Evolutionary conservation across 2,329 filamentous ascomycete genomes (phyloP), one percentile per base, ranked within the genome.

Genomic region (Botrytis porri): DNA sequence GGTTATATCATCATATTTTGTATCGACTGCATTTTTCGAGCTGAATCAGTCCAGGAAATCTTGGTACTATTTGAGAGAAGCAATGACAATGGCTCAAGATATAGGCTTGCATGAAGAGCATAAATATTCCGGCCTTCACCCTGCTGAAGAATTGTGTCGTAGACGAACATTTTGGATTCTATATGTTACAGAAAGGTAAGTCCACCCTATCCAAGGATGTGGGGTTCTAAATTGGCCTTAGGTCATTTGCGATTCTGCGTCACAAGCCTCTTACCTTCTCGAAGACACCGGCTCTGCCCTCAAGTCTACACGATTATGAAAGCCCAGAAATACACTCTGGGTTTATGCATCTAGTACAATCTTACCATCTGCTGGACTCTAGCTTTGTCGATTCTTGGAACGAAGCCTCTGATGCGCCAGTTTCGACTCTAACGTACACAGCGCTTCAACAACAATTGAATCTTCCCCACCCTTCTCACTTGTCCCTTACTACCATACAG

Each of bases 341-440:
- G 1, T 90, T 91, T 75, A 83, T 88, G 48, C 86, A 88, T 75
- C 83, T 91, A 18, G 86, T 90, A 62, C 85, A 87, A 69, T 85
- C 89, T 22, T 91, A 89, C 80, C 85, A 86, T 48, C 88, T 88
- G 1, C 87, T 91, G 54, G 88, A 91, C 77, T 87, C 90, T 75
- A 87, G 85, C 0, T 91, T 91, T 76, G 85, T 91, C 22, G 85
- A 86, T 18, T 83, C 89, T 0, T 91, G 89, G 89, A 91, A 91
- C 79, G 88, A 90, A 75, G 84, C 86, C 6, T 83, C 83, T 32
- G 80, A 83, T 62, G 82, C 83, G 64, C 82, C 86, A 9, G 78
- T 82, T 1, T 86, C 87, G 70, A 79, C 85, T 73, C 88, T 87
- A 85, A 86, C 87, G 2, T 91, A 89, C 77, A 82, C 85, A 71